A percentile compares a stretch with the other conserved stretches of the same genome.
These are phyloP conservation scores for Gracilaria vermiculophylla DNA, from an alignment of 23 red algal genomes.

Conservation along the genomic window DNA sequence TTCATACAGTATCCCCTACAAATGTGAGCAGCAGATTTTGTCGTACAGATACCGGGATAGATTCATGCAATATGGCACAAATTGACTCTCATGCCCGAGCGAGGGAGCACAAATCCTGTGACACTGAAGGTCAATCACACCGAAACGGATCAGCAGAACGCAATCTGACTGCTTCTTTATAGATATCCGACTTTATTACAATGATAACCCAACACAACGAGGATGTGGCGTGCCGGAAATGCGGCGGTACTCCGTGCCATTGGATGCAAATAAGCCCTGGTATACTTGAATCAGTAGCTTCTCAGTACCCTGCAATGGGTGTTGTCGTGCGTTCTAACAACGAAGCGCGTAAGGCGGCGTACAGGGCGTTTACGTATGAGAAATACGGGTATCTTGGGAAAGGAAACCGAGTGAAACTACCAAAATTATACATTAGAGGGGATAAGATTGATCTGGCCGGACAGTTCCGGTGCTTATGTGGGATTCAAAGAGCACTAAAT, in stretches of 20 bases:
- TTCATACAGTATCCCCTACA: no score
- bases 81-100: no score
- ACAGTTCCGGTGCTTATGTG: background rate
- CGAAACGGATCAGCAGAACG: no score
- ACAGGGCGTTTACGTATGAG: no score
- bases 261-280: background rate
- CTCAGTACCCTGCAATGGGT: background rate
- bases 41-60: no score
- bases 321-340: background rate
- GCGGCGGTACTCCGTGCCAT: background rate
- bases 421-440: background rate
- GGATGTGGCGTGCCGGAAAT: background rate
- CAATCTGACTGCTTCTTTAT: no score
- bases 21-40: no score
- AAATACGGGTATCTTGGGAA: background rate
- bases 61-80: no score
- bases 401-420: background rate
- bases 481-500: slow-evolving; percentile 4
- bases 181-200: no score
- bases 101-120: no score
- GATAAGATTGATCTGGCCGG: background rate
- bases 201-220: no score
- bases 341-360: background rate
- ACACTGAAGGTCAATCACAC: background rate
- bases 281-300: background rate